Base-by-base conservation (phyloP, 345 rosid genomes). In the Syzygium grande region DNA sequence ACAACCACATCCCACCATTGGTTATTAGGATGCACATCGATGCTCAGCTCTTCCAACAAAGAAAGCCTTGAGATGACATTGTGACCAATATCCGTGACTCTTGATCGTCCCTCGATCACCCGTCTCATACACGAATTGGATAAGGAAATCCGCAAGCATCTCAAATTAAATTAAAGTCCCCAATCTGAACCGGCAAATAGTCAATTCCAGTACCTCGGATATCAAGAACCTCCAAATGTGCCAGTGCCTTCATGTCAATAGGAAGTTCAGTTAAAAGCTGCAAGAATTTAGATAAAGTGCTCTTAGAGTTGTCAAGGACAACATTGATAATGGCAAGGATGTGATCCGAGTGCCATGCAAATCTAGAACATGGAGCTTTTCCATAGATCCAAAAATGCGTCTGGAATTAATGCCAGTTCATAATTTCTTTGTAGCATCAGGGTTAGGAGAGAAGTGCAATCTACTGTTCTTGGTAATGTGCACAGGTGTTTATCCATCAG, bases 241-340 rank as follows among this genome's bases (percentile, higher is more conserved):
- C 52, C 51, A 91, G 58, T 17, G 85, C 54, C 12, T 65, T 52
- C 46, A 91, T 78, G 78, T 68, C 58, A 41, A 21, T 34, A 14
- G 92, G 92, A 59, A 91, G 89, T 27, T 84, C 84, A 17, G 68
- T 43, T 68, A 91, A 54, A 53, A 25, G 25, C 29, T 61, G 68
- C 92, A 91, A 22, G 87, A 89, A 84, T 90, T 91, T 41, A 91
- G 84, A 58, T 89, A 91, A 23, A 91, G 89, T 7, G 90, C 92
- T 55, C 73, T 86, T 13, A 91, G 87, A 59, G 41, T 6, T 25
- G 29, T 79, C 86, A 88, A n/a, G 53, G 29, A 65, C 30, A 87
- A 51, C 10, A 90, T 13, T 9, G 91, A 91, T 19, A 55, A 29
- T 61, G 91, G 91, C 27, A 91, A 49, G 12, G 84, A 84, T 30